Evolutionary conservation across 2,329 filamentous ascomycete genomes (phyloP), one percentile per base, ranked within the genome.

Genomic region (Clonostachys byssicola): DNA sequence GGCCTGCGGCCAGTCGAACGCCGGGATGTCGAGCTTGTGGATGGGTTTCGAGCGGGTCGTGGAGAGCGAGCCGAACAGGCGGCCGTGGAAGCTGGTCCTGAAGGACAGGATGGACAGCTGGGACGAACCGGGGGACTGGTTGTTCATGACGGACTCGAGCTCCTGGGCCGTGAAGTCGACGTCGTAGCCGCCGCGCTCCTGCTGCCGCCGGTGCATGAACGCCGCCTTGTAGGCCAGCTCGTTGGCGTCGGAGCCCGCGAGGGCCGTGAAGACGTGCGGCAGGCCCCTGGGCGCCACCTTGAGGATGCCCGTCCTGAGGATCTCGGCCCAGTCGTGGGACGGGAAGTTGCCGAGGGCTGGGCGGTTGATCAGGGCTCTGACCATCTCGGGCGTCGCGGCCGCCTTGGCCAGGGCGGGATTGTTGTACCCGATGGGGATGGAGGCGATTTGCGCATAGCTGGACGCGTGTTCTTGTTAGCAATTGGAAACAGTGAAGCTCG

Each of bases 1-100:
- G n/a, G 88, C 87, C 67, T 89, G 86, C 45, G 88, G 88, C 88
- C 88, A 92, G 72, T 92, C 83, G 63, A 92, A 92, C 51, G 88
- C 85, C n/a, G 88, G 88, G 55, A 92, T 92, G 63, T 92, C 88
- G 55, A 92, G 76, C 69, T 92, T 92, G 75, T 92, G 88, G 56
- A 92, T 88, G 47, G 88, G 78, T 74, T 92, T 92, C 65, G 82
- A 87, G 62, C 88, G 85, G 34, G 88, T 92, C 53, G 88, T 91
- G 50, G 85, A 88, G 47, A 92, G 74, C 52, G 78, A 84, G 56
- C 86, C 88, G 62, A 92, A 92, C 42, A 90, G 80, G 58, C 88
- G 86, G 50, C 88, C 88, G 68, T 92, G 88, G 77, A 92, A 92
- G 43, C 72, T 87, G 56, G 82, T 80, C 65, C 80, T 84, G 77